Conservation (phyloP, 2,329 filamentous ascomycete species). For the Nakataea oryzae region DNA sequence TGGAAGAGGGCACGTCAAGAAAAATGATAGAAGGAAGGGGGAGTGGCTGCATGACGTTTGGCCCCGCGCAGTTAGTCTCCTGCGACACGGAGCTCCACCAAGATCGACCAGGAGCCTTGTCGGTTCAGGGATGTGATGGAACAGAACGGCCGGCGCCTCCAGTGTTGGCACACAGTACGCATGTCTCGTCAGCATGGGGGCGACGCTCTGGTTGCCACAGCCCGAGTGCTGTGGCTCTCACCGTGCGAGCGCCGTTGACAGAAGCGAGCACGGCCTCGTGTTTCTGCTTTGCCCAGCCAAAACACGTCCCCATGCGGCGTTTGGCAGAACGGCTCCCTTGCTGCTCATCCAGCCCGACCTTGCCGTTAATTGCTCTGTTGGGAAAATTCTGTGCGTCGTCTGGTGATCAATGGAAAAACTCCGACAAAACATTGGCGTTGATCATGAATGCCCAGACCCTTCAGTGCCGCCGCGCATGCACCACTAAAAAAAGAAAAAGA, state of each 20-base stretch:
- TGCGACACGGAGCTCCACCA: neutral
- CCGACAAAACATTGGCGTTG: too few relatives aligned
- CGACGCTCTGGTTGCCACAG: too few relatives aligned
- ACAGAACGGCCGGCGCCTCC: neutral
- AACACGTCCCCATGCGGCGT: neutral
- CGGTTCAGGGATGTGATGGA: neutral
- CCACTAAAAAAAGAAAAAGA: neutral
- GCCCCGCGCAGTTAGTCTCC: neutral
- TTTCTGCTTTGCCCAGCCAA: neutral
- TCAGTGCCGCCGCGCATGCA: neutral
- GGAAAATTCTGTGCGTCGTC: neutral
- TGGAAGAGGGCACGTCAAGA: too few relatives aligned
- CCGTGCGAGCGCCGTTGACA: too few relatives aligned
- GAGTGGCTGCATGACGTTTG: neutral
- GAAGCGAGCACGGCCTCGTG: neutral
- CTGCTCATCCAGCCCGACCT: too few relatives aligned
- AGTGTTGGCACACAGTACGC: neutral
- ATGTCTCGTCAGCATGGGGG: neutral
- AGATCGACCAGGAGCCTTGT: neutral
- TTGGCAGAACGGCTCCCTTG: too few relatives aligned
- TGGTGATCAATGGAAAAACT: too few relatives aligned
- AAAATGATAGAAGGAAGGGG: too few relatives aligned
- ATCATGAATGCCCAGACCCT: too few relatives aligned
- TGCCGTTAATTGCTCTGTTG: neutral
- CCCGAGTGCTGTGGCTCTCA: too few relatives aligned